Conservation (phyloP, 106 monocot species). For the Acorus calamus region DNA sequence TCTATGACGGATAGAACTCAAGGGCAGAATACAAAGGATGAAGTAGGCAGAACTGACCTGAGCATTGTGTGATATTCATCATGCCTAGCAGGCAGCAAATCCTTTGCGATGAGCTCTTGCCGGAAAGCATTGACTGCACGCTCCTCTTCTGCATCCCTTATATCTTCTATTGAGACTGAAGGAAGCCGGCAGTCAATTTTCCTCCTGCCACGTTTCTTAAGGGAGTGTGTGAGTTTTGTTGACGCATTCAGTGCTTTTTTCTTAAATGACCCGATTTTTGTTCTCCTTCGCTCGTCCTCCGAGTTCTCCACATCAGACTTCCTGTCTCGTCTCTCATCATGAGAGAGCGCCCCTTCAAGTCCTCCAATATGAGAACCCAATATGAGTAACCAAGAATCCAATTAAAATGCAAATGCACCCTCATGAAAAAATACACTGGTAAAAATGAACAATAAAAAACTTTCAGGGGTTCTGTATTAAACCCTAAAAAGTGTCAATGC, state of each 20-base stretch:
- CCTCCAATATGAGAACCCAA: neutral
- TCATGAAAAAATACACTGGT: neutral
- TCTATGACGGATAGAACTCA: too few species aligned
- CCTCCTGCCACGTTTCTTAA: constrained; percentile 37
- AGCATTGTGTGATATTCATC: constrained; percentile 59
- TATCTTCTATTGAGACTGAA: constrained; percentile 40
- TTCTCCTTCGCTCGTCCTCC: constrained; percentile 58
- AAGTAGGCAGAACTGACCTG: constrained; percentile 17
- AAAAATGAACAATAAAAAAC: too few species aligned
- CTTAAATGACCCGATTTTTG: constrained; percentile 53
- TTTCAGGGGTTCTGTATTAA: too few species aligned
- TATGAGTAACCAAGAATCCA: neutral
- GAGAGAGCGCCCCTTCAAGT: neutral
- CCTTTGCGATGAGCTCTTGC: constrained; percentile 28
- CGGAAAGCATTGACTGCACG: constrained; percentile 28
- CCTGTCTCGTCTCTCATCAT: constrained; percentile 41
- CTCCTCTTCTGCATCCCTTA: constrained; percentile 53
- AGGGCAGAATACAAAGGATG: neutral
- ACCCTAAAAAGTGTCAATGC: too few species aligned
- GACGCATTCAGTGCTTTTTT: constrained; percentile 83
- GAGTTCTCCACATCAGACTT: constrained; percentile 55
- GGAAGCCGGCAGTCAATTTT: constrained; percentile 21
- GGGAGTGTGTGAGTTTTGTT: constrained; percentile 55
- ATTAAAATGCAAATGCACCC: neutral
- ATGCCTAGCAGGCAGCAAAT: constrained; percentile 33